Conservation (phyloP, 345 rosid genomes). For the Gossypium arboreum region DNA sequence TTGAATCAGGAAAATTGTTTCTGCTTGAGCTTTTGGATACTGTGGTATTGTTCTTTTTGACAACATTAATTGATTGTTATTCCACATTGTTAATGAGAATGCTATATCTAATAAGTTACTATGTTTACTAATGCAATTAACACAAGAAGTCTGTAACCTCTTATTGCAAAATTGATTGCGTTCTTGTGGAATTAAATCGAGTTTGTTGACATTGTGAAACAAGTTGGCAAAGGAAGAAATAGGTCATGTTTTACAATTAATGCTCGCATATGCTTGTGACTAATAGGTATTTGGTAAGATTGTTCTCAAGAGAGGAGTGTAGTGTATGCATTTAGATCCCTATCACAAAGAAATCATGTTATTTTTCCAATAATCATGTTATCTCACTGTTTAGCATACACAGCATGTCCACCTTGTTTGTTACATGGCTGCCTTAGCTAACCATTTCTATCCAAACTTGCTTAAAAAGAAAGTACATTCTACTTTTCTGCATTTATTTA, state of each 20-base stretch:
- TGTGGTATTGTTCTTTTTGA: constrained; percentile 47
- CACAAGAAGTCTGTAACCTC: background rate
- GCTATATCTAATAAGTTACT: background rate
- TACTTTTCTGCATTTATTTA: background rate
- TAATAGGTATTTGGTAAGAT: background rate
- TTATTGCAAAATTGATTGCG: background rate
- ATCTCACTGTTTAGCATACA: background rate
- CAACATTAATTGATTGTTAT: background rate
- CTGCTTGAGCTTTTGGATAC: constrained; percentile 81
- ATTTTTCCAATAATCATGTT: constrained; percentile 3
- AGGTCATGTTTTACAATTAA: background rate
- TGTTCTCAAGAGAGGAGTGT: background rate
- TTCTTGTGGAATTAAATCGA: background rate
- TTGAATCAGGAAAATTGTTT: constrained; percentile 77
- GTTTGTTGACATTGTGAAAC: background rate
- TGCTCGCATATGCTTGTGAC: constrained; percentile 6
- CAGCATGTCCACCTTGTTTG: background rate
- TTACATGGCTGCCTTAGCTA: background rate
- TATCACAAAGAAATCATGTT: background rate
- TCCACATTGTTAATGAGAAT: background rate
- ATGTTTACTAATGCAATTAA: background rate
- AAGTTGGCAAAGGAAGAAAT: background rate
- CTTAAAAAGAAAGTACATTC: constrained; percentile 1
- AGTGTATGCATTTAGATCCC: background rate
- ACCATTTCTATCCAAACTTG: background rate